Evolutionary conservation across 2,329 filamentous ascomycete genomes (phyloP).

Genomic region (Blastomyces emzantsi): DNA sequence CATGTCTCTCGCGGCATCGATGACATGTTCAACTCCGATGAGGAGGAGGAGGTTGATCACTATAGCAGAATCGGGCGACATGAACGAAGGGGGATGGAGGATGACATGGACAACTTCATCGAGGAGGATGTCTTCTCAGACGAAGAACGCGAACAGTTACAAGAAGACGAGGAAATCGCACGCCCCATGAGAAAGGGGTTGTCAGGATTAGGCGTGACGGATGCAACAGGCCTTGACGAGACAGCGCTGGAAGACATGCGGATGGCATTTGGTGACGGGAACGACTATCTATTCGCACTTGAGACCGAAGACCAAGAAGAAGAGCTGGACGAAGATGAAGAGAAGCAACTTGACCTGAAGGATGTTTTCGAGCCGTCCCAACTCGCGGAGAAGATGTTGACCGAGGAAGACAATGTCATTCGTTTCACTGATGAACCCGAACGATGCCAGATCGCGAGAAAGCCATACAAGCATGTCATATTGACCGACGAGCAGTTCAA

Average conservation of each 20-base stretch:
- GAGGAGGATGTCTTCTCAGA: constrained; percentile 91
- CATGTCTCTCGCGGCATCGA: constrained; percentile 64
- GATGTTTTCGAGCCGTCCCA: constrained; percentile 98
- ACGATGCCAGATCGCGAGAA: constrained; percentile 84
- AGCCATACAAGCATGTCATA: constrained; percentile 73
- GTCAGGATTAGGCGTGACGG: constrained; percentile 58
- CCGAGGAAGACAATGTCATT: constrained; percentile 88
- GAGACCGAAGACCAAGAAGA: constrained; percentile 77
- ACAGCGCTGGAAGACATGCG: constrained; percentile 93
- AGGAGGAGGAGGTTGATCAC: constrained; percentile 59
- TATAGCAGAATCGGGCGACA: constrained; percentile 35
- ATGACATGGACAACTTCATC: constrained; percentile 93
- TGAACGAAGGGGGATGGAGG: constrained; percentile 53
- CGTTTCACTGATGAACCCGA: constrained; percentile 85
- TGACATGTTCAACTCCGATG: constrained; percentile 93
- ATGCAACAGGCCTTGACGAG: constrained; percentile 79
- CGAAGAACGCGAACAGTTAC: constrained; percentile 64
- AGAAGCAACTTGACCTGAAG: constrained; percentile 83
- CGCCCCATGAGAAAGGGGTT: constrained; percentile 63
- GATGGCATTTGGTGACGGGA: constrained; percentile 88
- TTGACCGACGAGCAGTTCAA: constrained; percentile 76
- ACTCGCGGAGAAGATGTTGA: constrained; percentile 85
- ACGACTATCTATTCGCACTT: constrained; percentile 91
- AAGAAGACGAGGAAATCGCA: constrained; percentile 82
- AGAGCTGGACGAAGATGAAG: constrained; percentile 66